A percentile compares a stretch with the other conserved stretches of the same genome.
Conservation (phyloP, 352 stramenopile genomes). For the Pythium coloratum region DNA sequence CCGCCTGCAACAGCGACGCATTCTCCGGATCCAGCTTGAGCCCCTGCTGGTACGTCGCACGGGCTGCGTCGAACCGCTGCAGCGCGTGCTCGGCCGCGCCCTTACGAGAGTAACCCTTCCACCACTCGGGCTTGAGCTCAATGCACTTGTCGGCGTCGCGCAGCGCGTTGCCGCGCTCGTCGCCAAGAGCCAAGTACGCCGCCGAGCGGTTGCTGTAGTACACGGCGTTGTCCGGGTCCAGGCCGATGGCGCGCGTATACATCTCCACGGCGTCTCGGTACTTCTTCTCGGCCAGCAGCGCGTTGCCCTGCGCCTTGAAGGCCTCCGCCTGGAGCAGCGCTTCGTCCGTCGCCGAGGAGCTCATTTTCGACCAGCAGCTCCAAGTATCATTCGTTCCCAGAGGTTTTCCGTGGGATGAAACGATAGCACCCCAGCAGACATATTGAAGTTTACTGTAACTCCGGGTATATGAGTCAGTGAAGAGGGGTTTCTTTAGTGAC, state of each 20-base stretch:
- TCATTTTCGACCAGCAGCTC: neutral
- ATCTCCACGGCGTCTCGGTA: slow-evolving; percentile 71
- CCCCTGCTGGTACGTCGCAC: slow-evolving; percentile 67
- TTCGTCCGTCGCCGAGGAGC: slow-evolving; percentile 34
- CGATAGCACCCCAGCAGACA: neutral
- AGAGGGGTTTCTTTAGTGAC: neutral
- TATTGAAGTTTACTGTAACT: neutral
- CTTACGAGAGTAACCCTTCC: slow-evolving; percentile 87
- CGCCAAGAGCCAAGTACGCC: slow-evolving; percentile 75
- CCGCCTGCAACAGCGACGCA: slow-evolving; percentile 54
- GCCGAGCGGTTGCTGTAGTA: slow-evolving; percentile 88
- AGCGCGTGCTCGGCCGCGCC: slow-evolving; percentile 78
- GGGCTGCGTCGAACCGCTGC: slow-evolving; percentile 69
- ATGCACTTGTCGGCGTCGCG: slow-evolving; percentile 81
- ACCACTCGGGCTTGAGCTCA: slow-evolving; percentile 76
- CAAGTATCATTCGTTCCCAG: slow-evolving; percentile 1
- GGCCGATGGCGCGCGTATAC: slow-evolving; percentile 80
- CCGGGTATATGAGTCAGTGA: neutral
- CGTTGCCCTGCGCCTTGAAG: slow-evolving; percentile 87
- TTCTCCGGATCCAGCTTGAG: slow-evolving; percentile 75
- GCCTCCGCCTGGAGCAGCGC: slow-evolving; percentile 69
- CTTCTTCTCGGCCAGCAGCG: slow-evolving; percentile 59
- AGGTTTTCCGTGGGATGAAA: neutral
- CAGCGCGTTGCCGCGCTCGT: slow-evolving; percentile 78
- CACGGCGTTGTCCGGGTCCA: slow-evolving; percentile 84